These are phyloP conservation scores for Boeremia lycopersici DNA, from an alignment of 2,329 filamentous ascomycete species.

Conservation along the genomic window DNA sequence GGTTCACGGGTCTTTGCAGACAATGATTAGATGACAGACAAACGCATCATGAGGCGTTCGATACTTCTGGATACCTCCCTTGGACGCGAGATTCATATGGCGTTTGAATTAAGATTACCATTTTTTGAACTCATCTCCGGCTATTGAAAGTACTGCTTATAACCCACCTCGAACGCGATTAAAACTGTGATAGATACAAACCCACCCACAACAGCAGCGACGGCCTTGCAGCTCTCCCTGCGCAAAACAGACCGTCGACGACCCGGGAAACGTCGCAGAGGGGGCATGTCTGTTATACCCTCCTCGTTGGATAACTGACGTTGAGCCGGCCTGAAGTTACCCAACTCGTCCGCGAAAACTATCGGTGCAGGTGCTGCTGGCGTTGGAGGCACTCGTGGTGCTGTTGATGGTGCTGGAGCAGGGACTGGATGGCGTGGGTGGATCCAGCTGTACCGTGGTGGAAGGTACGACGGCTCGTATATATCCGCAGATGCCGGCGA, in stretches of 20 bases:
- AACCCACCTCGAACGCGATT: no score
- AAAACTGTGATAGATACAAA: no score
- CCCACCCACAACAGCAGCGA: no score
- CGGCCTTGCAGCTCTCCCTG: no score
- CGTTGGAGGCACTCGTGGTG: no score
- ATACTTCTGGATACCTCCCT: neutral
- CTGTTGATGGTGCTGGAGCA: no score
- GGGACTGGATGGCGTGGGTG: no score
- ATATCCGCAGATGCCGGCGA: no score
- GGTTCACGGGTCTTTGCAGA: no score
- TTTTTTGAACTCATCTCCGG: neutral
- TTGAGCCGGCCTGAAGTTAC: neutral
- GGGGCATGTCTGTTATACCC: neutral
- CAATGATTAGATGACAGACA: neutral
- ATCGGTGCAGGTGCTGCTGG: no score
- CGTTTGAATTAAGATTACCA: neutral
- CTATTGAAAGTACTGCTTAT: no score
- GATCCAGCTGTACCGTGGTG: neutral
- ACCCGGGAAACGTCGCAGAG: neutral
- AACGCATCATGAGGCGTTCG: conserved; percentile 1
- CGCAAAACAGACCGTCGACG: neutral
- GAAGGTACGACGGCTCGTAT: neutral
- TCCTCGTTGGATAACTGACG: neutral
- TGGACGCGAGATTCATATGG: neutral
- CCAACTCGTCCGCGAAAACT: neutral